A percentile compares a stretch with the other conserved stretches of the same genome.
phyloP scores from a whole-genome alignment of 257 asterid genomes.

The Fraxinus quadrangulata region DNA sequence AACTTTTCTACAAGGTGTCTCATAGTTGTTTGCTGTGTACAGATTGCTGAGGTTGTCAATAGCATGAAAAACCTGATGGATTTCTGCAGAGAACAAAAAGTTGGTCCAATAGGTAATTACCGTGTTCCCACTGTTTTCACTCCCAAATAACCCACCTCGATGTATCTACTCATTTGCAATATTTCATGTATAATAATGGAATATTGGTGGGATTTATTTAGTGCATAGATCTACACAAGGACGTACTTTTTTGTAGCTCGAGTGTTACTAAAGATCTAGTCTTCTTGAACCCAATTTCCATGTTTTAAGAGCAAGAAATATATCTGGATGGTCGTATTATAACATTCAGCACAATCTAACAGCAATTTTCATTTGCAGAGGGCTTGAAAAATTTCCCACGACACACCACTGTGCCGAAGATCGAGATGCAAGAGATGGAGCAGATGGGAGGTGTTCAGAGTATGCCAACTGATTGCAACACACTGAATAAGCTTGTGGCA shows the following conservation, averaged over 20 bases:
- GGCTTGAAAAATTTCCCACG: conserved; percentile 76
- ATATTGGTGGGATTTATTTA: not conserved
- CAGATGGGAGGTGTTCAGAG: conserved; percentile 57
- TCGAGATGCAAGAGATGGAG: conserved; percentile 61
- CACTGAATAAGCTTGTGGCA: conserved; percentile 59
- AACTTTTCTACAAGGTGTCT: conserved; percentile 11
- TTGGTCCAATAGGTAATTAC: conserved; percentile 79
- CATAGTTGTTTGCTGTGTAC: conserved; percentile 24
- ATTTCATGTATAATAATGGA: not conserved
- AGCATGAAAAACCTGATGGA: conserved; percentile 97
- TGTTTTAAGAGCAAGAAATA: conserved; percentile 1
- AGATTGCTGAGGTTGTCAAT: conserved; percentile 96
- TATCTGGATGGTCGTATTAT: not conserved
- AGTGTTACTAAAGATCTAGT: not conserved
- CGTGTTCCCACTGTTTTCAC: not conserved
- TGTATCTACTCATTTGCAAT: not conserved
- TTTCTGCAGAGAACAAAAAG: conserved; percentile 73
- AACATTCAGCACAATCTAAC: not conserved
- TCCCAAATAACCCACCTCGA: not conserved
- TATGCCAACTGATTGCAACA: conserved; percentile 55
- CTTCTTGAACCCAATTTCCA: not conserved
- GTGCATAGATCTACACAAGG: not conserved
- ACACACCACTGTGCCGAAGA: conserved; percentile 44
- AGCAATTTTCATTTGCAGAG: conserved; percentile 50
- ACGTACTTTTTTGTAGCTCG: not conserved